Percentiles rank a stretch among this genome's conserved stretches.
Conservation (phyloP, 495 filamentous ascomycete species). For the Cairneyella variabilis region DNA sequence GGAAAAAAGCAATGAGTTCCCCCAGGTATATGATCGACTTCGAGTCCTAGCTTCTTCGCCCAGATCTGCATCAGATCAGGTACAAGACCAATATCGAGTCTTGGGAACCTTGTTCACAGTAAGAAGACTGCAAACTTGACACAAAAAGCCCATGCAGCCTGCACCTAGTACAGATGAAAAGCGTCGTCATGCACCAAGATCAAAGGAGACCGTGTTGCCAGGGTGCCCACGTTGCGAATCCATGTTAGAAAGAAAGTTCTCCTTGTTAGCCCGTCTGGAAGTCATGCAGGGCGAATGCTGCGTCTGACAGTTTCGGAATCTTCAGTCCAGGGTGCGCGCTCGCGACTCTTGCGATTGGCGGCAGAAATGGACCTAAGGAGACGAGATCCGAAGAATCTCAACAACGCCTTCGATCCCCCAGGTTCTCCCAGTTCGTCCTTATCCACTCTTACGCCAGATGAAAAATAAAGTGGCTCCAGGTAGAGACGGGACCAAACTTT, state of each 20-base stretch:
- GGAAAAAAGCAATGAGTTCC: background rate
- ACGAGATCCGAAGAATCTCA: background rate
- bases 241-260: too few relatives aligned
- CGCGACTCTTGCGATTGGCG: background rate
- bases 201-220: background rate
- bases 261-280: background rate
- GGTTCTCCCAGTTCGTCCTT: background rate
- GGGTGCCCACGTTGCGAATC: too few relatives aligned
- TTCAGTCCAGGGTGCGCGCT: background rate
- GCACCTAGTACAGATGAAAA: too few relatives aligned
- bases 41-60: slow-evolving; percentile 1
- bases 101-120: background rate
- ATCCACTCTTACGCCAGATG: too few relatives aligned
- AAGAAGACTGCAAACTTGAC: background rate
- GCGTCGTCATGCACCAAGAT: background rate
- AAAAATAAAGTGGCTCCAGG: too few relatives aligned
- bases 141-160: too few relatives aligned
- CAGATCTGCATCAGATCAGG: slow-evolving; percentile 10
- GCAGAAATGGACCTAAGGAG: background rate
- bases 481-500: too few relatives aligned
- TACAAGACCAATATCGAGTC: background rate
- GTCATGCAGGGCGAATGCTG: background rate
- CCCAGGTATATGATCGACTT: slow-evolving; percentile 3
- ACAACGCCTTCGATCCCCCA: background rate
- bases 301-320: background rate